Evolutionary conservation across 148 eudicot species (phyloP).

Genomic region (Vaccinium vitisidaea): DNA sequence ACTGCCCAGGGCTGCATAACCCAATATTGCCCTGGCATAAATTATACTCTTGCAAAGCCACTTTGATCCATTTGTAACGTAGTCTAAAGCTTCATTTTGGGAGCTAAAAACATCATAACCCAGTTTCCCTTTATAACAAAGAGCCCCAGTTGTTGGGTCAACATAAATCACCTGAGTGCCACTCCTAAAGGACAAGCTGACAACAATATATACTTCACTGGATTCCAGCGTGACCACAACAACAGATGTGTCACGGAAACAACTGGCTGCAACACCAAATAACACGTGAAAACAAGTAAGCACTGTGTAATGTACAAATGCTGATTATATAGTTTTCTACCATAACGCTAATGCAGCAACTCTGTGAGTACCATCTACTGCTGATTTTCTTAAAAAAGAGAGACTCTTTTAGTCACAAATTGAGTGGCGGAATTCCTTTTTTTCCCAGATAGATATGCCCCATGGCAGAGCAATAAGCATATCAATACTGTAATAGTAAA

Average conservation of each 20-base stretch:
- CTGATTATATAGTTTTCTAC: not conserved
- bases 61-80: constrained; percentile 75
- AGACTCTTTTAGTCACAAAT: not conserved
- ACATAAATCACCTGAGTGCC: constrained; percentile 89
- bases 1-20: constrained; percentile 85
- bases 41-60: constrained; percentile 60
- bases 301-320: not conserved
- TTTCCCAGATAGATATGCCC: not conserved
- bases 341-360: not conserved
- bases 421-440: not conserved
- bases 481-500: not conserved
- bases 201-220: constrained; percentile 73
- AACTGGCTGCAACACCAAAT: constrained; percentile 40
- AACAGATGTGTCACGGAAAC: constrained; percentile 67
- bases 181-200: constrained; percentile 59
- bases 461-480: not conserved
- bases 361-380: constrained; percentile 1
- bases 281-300: not conserved
- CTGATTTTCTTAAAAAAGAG: not conserved
- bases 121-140: constrained; percentile 53
- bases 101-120: constrained; percentile 79
- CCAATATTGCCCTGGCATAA: constrained; percentile 82
- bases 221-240: constrained; percentile 79
- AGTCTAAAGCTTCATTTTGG: constrained; percentile 84
- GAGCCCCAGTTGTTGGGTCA: constrained; percentile 94